Conservation (phyloP, 257 asterid species). For the Primulina huaijiensis region DNA sequence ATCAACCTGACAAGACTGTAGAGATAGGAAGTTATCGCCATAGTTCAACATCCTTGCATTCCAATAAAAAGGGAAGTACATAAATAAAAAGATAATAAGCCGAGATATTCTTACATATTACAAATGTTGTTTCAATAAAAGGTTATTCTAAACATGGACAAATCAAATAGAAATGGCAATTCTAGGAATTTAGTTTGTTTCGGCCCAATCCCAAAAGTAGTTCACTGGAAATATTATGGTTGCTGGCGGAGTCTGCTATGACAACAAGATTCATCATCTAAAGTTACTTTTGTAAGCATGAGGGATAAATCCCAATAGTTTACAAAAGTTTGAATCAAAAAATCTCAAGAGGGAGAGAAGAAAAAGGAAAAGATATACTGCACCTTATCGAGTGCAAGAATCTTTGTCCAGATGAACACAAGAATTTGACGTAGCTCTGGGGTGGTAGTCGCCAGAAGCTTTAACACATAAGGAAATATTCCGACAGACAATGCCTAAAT, state of each 20-base stretch:
- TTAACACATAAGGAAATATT: slow-evolving; percentile 92
- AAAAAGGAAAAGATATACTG: not conserved
- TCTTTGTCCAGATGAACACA: slow-evolving; percentile 98
- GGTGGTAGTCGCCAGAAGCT: slow-evolving; percentile 91
- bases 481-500: slow-evolving; percentile 96
- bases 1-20: slow-evolving; percentile 96
- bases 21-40: slow-evolving; percentile 18
- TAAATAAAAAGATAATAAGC: not conserved
- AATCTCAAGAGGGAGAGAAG: not conserved
- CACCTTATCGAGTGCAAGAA: slow-evolving; percentile 97
- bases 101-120: not conserved
- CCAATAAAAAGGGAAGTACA: not conserved
- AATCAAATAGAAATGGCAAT: not conserved
- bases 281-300: not conserved
- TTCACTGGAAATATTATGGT: not conserved
- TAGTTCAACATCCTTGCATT: not conserved
- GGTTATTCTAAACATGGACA: not conserved
- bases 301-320: not conserved
- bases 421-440: slow-evolving; percentile 97
- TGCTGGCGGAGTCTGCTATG: not conserved
- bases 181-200: not conserved
- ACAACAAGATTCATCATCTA: not conserved
- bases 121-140: not conserved
- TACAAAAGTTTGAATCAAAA: not conserved
- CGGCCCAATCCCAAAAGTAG: not conserved